Percentiles rank a stretch among this genome's conserved stretches.
phyloP scores from a whole-genome alignment of 352 stramenopile species.

The Phytophthora agathidicida region DNA sequence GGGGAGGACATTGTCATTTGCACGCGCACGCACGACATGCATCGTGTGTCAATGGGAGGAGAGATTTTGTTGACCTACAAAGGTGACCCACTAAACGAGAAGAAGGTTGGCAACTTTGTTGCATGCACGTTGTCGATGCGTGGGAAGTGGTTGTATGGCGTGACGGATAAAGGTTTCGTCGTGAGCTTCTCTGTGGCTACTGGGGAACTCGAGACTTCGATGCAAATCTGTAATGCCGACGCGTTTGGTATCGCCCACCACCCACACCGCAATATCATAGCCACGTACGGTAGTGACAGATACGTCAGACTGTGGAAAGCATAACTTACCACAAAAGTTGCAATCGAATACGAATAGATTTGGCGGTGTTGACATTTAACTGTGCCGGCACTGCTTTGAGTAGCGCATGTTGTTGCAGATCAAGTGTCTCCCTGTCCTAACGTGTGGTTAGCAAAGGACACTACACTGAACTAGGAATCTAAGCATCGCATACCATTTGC shows the following conservation, averaged over 20 bases:
- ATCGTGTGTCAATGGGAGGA: constrained; percentile 78
- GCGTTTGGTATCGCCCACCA: constrained; percentile 87
- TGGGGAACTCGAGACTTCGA: constrained; percentile 65
- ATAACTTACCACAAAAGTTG: neutral
- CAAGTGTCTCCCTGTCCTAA: too few species aligned
- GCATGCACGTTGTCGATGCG: constrained; percentile 82
- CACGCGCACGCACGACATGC: constrained; percentile 80
- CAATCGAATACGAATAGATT: constrained; percentile 11
- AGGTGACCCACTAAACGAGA: constrained; percentile 61
- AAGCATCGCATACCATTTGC: too few species aligned
- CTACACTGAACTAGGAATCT: too few species aligned
- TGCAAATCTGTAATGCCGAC: constrained; percentile 86
- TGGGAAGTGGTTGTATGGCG: constrained; percentile 86
- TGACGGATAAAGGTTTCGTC: constrained; percentile 88
- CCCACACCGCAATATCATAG: constrained; percentile 89
- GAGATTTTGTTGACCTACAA: constrained; percentile 71
- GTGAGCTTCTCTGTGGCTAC: constrained; percentile 67
- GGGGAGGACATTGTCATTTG: constrained; percentile 86
- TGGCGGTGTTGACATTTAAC: neutral
- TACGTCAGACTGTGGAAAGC: constrained; percentile 86
- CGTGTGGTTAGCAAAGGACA: too few species aligned
- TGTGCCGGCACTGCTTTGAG: too few species aligned
- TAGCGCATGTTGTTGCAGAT: too few species aligned
- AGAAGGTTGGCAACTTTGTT: constrained; percentile 86
- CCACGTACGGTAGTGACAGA: constrained; percentile 88